Evolutionary conservation across 129 eudicot genomes (phyloP).

Genomic region (Pseudognaphalium luteoalbum): DNA sequence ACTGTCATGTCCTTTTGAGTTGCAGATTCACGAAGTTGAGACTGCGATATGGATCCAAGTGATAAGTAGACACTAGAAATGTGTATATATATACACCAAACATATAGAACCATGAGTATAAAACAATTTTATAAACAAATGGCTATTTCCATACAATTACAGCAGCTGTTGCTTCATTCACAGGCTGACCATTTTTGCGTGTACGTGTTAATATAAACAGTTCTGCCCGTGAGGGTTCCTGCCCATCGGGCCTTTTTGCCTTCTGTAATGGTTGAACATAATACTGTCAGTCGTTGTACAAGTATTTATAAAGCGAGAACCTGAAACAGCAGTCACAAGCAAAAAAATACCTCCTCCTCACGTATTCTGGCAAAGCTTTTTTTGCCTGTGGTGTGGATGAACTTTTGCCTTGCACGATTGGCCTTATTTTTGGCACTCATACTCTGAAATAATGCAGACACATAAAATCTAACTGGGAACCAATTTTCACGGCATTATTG

Average conservation of each 20-base stretch:
- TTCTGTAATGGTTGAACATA: conserved; percentile 29
- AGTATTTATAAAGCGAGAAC: not conserved
- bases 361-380: conserved; percentile 57
- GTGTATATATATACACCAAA: not conserved
- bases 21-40: conserved; percentile 43
- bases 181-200: conserved; percentile 56
- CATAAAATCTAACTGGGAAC: not conserved
- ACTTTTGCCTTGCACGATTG: conserved; percentile 42
- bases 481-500: not conserved
- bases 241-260: conserved; percentile 55
- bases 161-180: conserved; percentile 53
- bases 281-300: not conserved
- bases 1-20: conserved; percentile 24
- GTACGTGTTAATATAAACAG: conserved; percentile 58
- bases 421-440: conserved; percentile 57
- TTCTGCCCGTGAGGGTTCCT: conserved; percentile 54
- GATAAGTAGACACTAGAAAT: not conserved
- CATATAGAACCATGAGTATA: not conserved
- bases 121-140: not conserved
- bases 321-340: too few species aligned
- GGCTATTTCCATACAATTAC: conserved; percentile 43
- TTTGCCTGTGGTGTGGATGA: conserved; percentile 46
- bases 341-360: conserved; percentile 51
- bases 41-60: conserved; percentile 34
- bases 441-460: conserved; percentile 23